These are phyloP conservation scores for Ophiostoma sp. DNA, from an alignment of 2,329 filamentous ascomycete species.

Conservation along the genomic window DNA sequence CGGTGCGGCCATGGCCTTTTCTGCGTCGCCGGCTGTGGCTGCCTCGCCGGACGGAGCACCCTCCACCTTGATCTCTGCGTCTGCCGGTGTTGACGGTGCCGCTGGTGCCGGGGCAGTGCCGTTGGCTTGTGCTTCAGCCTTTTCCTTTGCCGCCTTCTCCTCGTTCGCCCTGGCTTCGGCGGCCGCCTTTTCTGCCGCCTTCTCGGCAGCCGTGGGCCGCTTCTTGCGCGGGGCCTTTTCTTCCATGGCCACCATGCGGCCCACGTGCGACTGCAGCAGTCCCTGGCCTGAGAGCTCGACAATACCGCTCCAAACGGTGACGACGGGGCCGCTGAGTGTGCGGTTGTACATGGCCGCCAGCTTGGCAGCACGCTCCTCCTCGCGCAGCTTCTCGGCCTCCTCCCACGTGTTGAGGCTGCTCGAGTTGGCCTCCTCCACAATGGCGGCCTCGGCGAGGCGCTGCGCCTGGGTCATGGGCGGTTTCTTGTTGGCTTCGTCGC, in stretches of 20 bases:
- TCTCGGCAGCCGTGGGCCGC: conserved; percentile 37
- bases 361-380: conserved; percentile 75
- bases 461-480: conserved; percentile 83
- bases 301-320: conserved; percentile 90
- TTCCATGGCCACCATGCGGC: conserved; percentile 58
- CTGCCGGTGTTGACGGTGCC: not conserved
- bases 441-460: conserved; percentile 72
- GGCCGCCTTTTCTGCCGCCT: conserved; percentile 19
- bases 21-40: not conserved
- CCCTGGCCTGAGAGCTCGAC: conserved; percentile 69
- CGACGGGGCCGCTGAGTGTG: conserved; percentile 79
- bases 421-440: conserved; percentile 78
- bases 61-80: not conserved
- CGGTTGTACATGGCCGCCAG: conserved; percentile 83
- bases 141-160: not conserved
- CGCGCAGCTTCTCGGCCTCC: conserved; percentile 80
- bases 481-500: conserved; percentile 67
- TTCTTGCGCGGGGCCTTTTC: conserved; percentile 53
- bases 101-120: not conserved
- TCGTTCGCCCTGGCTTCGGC: conserved; percentile 10
- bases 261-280: conserved; percentile 61
- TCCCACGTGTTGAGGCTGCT: conserved; percentile 94
- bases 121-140: not conserved
- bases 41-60: not conserved
- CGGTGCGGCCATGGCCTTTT: not conserved